Evolutionary conservation across 2,329 filamentous ascomycete species (phyloP).

Genomic region (Fusarium sp.): DNA sequence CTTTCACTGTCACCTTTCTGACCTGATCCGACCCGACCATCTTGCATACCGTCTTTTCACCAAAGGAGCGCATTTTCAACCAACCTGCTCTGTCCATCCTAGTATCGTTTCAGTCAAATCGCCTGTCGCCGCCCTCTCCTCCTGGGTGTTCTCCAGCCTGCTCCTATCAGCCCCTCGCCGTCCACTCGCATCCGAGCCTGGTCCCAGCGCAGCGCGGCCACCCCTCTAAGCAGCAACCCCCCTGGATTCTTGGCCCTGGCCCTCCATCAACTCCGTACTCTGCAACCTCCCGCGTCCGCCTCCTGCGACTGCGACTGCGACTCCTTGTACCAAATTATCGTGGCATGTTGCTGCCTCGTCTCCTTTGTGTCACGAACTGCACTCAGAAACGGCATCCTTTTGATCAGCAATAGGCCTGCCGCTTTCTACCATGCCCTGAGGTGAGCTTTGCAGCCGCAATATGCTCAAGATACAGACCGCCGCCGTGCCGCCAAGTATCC

Average conservation of each 20-base stretch:
- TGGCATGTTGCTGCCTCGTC: conserved; percentile 40
- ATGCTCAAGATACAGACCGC: conserved; percentile 52
- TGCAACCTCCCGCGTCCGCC: conserved; percentile 38
- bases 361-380: conserved; percentile 31
- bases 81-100: conserved; percentile 22
- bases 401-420: conserved; percentile 51
- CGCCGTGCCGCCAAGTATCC: conserved; percentile 52
- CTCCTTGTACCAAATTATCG: conserved; percentile 29
- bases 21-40: conserved; percentile 12
- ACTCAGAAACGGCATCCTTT: conserved; percentile 35
- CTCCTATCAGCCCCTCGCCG: conserved; percentile 41
- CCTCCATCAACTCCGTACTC: conserved; percentile 27
- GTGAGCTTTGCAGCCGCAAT: conserved; percentile 51
- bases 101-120: conserved; percentile 34
- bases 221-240: conserved; percentile 39
- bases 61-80: conserved; percentile 5
- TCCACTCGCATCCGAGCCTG: conserved; percentile 41
- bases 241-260: conserved; percentile 38
- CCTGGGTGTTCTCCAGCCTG: conserved; percentile 14
- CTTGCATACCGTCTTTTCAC: conserved; percentile 37
- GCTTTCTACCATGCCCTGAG: conserved; percentile 54
- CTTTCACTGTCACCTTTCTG: conserved; percentile 23
- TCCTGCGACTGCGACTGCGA: conserved; percentile 30
- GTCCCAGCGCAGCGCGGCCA: conserved; percentile 36
- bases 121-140: conserved; percentile 26